Evolutionary conservation across 2,329 filamentous ascomycete species (phyloP).

Genomic region (Paracoccidioides brasiliensis): DNA sequence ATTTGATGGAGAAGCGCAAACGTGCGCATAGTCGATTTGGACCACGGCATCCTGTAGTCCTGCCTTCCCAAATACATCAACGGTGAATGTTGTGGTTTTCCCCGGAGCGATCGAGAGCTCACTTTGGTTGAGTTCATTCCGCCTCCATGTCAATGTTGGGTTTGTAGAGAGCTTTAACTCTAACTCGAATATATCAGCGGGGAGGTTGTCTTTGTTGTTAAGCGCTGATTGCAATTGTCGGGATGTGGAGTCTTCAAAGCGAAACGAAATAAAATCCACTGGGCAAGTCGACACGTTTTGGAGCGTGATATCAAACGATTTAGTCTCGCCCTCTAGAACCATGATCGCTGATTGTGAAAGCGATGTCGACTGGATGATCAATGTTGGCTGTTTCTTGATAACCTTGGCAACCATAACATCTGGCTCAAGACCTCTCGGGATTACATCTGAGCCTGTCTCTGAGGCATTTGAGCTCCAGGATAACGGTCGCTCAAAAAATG

Average conservation of each 20-base stretch:
- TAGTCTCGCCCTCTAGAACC: conserved; percentile 81
- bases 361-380: conserved; percentile 62
- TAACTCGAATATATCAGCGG: conserved; percentile 72
- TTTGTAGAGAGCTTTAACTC: conserved; percentile 66
- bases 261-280: conserved; percentile 74
- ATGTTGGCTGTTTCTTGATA: conserved; percentile 63
- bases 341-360: conserved; percentile 77
- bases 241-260: conserved; percentile 80
- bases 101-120: conserved; percentile 53
- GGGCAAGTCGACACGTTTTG: conserved; percentile 64
- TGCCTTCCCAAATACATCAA: conserved; percentile 77
- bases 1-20: conserved; percentile 58
- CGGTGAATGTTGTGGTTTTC: conserved; percentile 56
- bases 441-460: conserved; percentile 20
- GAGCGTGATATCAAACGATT: conserved; percentile 63
- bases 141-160: conserved; percentile 49
- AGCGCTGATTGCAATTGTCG: conserved; percentile 62
- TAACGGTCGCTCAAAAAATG: conserved; percentile 32
- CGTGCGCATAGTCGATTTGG: conserved; percentile 72
- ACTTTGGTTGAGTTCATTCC: conserved; percentile 35
- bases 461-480: conserved; percentile 33
- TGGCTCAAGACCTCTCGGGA: conserved; percentile 24
- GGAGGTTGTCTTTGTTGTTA: conserved; percentile 60
- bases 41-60: conserved; percentile 67
- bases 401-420: conserved; percentile 49